These are phyloP conservation scores for Citrus medica DNA, from an alignment of 345 rosid species.

Conservation along the genomic window DNA sequence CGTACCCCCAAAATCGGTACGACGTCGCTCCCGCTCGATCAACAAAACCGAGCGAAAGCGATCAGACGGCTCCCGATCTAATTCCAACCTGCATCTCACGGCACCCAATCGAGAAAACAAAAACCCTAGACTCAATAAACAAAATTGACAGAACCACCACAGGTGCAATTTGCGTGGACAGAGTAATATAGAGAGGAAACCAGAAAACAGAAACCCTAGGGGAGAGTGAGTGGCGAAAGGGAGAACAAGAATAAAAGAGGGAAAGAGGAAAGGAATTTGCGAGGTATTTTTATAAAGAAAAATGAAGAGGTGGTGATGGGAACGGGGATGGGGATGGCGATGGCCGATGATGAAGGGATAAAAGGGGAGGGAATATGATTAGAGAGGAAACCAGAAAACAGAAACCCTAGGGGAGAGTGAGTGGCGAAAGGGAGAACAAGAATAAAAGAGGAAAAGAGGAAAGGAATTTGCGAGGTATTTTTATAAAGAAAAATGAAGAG, in stretches of 20 bases:
- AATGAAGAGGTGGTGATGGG: not conserved
- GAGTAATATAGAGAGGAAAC: not conserved
- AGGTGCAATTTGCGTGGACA: not conserved
- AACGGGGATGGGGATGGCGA: too few species aligned
- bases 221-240: not conserved
- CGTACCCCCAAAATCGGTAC: conserved; percentile 36
- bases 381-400: not conserved
- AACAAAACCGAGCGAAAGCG: conserved; percentile 24
- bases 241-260: too few species aligned
- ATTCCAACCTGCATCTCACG: conserved; percentile 40
- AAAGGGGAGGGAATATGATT: not conserved
- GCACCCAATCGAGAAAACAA: not conserved
- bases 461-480: not conserved
- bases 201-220: conserved; percentile 16
- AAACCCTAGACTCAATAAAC: conserved; percentile 6
- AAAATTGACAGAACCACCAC: not conserved
- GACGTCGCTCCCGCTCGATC: conserved; percentile 14
- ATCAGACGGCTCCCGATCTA: conserved; percentile 59
- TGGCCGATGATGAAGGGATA: not conserved
- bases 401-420: conserved; percentile 16
- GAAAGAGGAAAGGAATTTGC: too few species aligned
- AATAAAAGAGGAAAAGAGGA: too few species aligned
- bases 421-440: not conserved
- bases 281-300: not conserved
- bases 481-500: not conserved